Conservation (phyloP, 768 basidiomycete species). For the Coprinopsis marcescibilis region DNA sequence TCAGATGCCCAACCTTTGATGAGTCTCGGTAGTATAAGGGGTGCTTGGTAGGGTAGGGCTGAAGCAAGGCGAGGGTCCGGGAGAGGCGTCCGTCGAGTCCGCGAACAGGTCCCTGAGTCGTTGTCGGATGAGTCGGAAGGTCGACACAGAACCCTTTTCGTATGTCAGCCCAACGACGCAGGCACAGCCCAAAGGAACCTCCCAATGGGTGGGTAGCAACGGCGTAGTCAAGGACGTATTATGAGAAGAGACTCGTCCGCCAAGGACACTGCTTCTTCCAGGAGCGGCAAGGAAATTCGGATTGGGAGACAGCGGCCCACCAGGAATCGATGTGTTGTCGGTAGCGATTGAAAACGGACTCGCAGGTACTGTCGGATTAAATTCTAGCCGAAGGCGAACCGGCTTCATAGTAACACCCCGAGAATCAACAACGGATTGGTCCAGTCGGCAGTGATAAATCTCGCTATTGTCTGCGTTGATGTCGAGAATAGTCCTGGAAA, state of each 20-base stretch:
- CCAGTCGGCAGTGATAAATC: conserved; percentile 44
- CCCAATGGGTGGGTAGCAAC: conserved; percentile 14
- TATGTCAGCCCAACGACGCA: conserved; percentile 75
- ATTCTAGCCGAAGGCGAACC: conserved; percentile 81
- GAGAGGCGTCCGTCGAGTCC: not conserved
- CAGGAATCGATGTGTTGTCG: too few species aligned
- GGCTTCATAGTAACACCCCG: conserved; percentile 51
- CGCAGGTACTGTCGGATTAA: conserved; percentile 26
- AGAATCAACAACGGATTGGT: conserved; percentile 38
- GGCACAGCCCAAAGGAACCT: conserved; percentile 32
- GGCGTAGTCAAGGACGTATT: conserved; percentile 4
- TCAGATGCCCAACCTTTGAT: too few species aligned
- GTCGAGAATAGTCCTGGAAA: conserved; percentile 30
- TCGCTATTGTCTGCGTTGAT: conserved; percentile 19
- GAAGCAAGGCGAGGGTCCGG: too few species aligned
- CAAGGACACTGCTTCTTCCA: not conserved
- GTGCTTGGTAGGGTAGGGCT: too few species aligned
- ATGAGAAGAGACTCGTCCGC: not conserved
- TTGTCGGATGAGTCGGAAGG: conserved; percentile 75
- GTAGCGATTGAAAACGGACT: conserved; percentile 13
- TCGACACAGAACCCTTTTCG: conserved; percentile 88
- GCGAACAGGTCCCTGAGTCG: conserved; percentile 59
- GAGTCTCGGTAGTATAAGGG: too few species aligned
- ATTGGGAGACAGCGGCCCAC: not conserved
- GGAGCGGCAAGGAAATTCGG: conserved; percentile 2